Evolutionary conservation across 371 early-diverging fungal species (phyloP).

Genomic region (Saksenaea oblongispora): DNA sequence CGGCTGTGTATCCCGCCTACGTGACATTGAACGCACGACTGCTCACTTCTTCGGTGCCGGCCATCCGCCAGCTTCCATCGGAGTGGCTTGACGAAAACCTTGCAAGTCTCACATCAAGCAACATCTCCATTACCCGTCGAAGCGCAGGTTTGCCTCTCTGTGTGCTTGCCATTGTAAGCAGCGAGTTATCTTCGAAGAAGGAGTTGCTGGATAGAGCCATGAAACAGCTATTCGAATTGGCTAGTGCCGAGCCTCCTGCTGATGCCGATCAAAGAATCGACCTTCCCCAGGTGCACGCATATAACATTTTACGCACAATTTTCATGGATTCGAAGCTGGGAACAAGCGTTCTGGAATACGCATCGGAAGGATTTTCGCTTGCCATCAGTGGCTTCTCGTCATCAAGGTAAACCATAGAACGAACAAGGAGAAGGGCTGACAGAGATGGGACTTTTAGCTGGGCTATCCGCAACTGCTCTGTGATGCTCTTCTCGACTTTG

Average conservation of each 20-base stretch:
- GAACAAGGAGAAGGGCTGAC: not conserved
- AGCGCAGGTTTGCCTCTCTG: constrained; percentile 91
- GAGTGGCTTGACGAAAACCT: constrained; percentile 66
- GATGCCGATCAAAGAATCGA: constrained; percentile 65
- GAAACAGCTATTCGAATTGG: constrained; percentile 68
- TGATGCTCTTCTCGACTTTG: constrained; percentile 89
- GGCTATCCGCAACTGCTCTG: constrained; percentile 94
- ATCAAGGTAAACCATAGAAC: constrained; percentile 35
- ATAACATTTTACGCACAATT: constrained; percentile 83
- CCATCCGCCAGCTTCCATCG: constrained; percentile 54
- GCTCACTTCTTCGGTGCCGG: constrained; percentile 49
- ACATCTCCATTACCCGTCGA: constrained; percentile 90
- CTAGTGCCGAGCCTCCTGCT: constrained; percentile 43
- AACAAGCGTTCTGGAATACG: constrained; percentile 69
- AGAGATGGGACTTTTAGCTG: constrained; percentile 61
- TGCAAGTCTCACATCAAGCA: constrained; percentile 52
- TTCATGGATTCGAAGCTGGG: constrained; percentile 82
- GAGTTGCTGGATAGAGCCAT: constrained; percentile 67
- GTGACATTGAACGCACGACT: constrained; percentile 69
- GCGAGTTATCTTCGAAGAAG: constrained; percentile 67
- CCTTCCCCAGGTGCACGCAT: constrained; percentile 86
- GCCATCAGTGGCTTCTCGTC: constrained; percentile 84
- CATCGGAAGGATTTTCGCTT: constrained; percentile 75
- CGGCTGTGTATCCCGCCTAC: constrained; percentile 84
- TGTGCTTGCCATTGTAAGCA: constrained; percentile 82